Conservation (phyloP, 2,329 filamentous ascomycete species). For the Mycosphaerella sp. region DNA sequence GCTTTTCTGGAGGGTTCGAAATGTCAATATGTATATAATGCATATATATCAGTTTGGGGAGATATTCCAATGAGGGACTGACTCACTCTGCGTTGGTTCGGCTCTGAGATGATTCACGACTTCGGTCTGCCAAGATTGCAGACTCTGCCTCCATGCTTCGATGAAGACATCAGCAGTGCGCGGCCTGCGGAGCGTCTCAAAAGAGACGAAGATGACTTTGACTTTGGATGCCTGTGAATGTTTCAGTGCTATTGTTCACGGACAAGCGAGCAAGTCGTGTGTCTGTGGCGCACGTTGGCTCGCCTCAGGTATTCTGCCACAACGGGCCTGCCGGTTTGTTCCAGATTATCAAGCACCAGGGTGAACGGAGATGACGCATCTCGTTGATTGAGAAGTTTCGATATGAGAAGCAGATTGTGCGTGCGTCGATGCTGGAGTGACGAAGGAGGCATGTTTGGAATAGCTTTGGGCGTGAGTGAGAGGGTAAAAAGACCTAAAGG, state of each 20-base stretch:
- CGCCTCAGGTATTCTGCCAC: conserved; percentile 67
- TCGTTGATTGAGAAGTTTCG: conserved; percentile 71
- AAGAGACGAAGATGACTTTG: conserved; percentile 70
- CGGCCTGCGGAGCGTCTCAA: conserved; percentile 63
- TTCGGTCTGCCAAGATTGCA: conserved; percentile 30
- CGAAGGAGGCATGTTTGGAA: conserved; percentile 49
- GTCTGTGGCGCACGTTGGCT: conserved; percentile 55
- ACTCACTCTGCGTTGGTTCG: conserved; percentile 22
- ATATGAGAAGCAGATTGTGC: conserved; percentile 76
- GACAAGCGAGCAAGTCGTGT: too few species aligned
- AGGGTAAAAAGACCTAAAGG: too few species aligned
- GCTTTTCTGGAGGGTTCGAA: conserved; percentile 48
- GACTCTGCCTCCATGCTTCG: conserved; percentile 30
- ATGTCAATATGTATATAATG: conserved; percentile 1
- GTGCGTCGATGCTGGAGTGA: conserved; percentile 65
- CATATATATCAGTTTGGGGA: not conserved
- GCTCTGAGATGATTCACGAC: conserved; percentile 23
- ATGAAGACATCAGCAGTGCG: conserved; percentile 62
- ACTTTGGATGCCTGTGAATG: conserved; percentile 52
- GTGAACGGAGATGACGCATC: conserved; percentile 82
- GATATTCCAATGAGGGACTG: not conserved
- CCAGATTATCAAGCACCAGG: conserved; percentile 74
- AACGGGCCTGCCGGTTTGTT: conserved; percentile 68
- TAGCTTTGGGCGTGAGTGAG: too few species aligned
- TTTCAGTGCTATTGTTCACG: not conserved